Base-by-base conservation (phyloP, 805 yeast species). In the Candida alai region DNA sequence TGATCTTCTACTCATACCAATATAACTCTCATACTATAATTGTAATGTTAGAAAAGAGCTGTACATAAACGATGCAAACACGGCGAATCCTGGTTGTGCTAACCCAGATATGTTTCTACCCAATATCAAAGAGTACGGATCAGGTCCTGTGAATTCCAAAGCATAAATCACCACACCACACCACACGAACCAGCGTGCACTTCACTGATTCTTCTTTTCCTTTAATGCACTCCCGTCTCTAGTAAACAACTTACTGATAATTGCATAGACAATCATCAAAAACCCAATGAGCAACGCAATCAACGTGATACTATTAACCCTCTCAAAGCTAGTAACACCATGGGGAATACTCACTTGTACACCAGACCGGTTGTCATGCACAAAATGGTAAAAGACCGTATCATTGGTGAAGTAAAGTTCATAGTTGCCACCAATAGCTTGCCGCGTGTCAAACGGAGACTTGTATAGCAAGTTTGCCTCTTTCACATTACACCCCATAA, bases 321-420 rank as follows among this genome's bases (percentile, higher is more conserved):
- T 32, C 16, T 39, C 43, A 21, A 42, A 36, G 6, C 34, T 28
- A 2, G 36, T 23, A 4, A n/a, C 18, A 1, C 37, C 45, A 30
- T 36, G 26, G 7, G 45, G 45, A 2, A 42, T 31, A 4, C 24
- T 13, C 11, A 37, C 20, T 2, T 25, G 9, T 4, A 42, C 19
- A 6, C 5, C 14, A 6, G 24, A 17, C 2, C 3, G 4, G 6
- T 8, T 4, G 11, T 29, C 30, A 28, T 32, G 20, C 13, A 32
- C 21, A 6, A 49, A 44, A 34, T 62, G 69, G 39, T 58, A 67
- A 39, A 63, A 67, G 6, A 62, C 62, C 2, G 71, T 60, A 38
- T 64, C 58, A 13, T 60, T 51, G 10, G 70, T 65, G 43, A 67
- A 67, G 36, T 51, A 60, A 15, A 48, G 41, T 42, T 62, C 63